phyloP scores from a whole-genome alignment of 345 rosid genomes.

The Murraya koenigii region DNA sequence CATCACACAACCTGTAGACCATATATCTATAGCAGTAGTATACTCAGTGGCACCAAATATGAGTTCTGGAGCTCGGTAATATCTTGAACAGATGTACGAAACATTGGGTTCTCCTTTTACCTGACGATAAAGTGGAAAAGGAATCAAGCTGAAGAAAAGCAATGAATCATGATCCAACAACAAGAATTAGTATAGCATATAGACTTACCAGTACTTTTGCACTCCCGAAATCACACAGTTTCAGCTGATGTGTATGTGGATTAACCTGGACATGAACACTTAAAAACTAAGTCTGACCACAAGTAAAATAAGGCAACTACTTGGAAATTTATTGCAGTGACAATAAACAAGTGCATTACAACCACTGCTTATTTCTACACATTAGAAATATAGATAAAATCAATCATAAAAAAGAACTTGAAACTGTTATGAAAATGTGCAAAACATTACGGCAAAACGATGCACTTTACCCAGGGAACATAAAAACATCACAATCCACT shows the following conservation, averaged over 20 bases:
- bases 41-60: conserved; percentile 96
- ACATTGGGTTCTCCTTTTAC: conserved; percentile 92
- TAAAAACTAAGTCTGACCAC: neutral
- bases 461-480: conserved; percentile 7
- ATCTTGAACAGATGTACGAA: conserved; percentile 92
- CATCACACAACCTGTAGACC: conserved; percentile 98
- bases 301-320: neutral
- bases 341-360: neutral
- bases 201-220: conserved; percentile 82
- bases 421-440: neutral
- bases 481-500: neutral
- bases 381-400: neutral
- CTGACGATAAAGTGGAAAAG: conserved; percentile 36
- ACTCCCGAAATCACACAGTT: conserved; percentile 95
- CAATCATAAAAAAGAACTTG: neutral
- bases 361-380: neutral
- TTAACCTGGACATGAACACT: conserved; percentile 60
- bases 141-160: conserved; percentile 16
- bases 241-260: conserved; percentile 84
- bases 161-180: conserved; percentile 7
- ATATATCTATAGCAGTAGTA: conserved; percentile 95
- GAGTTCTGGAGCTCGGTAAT: conserved; percentile 95
- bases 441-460: neutral
- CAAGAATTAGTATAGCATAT: neutral
- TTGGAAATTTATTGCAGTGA: neutral